Percentiles rank a stretch among this genome's conserved stretches.
phyloP scores from a whole-genome alignment of 2,329 filamentous ascomycete species.

The Lanzia echinophila region DNA sequence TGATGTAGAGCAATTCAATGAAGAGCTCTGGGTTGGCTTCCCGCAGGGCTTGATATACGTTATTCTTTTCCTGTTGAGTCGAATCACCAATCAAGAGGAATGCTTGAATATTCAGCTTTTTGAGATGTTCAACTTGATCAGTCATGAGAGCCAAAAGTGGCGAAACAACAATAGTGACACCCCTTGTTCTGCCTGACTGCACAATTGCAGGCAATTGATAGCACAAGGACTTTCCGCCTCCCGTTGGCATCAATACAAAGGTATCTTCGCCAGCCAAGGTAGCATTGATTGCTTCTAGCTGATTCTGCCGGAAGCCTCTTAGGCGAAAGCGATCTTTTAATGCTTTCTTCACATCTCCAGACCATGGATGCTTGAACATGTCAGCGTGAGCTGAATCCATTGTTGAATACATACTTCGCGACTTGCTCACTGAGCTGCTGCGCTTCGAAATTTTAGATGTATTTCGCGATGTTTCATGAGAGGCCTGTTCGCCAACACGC shows the following conservation, averaged over 20 bases:
- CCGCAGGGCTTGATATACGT: slow-evolving; percentile 60
- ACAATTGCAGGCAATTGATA: slow-evolving; percentile 92
- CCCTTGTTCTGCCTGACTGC: slow-evolving; percentile 69
- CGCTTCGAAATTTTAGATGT: slow-evolving; percentile 13
- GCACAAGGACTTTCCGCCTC: slow-evolving; percentile 92
- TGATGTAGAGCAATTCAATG: slow-evolving; percentile 84
- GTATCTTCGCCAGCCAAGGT: slow-evolving; percentile 81
- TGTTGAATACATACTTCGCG: slow-evolving; percentile 27
- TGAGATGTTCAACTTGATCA: slow-evolving; percentile 85
- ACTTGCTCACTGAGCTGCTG: neutral
- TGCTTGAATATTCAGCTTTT: slow-evolving; percentile 68
- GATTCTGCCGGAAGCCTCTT: slow-evolving; percentile 80
- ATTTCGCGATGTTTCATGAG: slow-evolving; percentile 17
- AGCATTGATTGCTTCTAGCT: slow-evolving; percentile 92
- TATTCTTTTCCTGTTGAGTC: slow-evolving; percentile 36
- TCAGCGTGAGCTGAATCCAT: slow-evolving; percentile 35
- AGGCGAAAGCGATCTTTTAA: slow-evolving; percentile 80
- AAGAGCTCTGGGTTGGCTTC: slow-evolving; percentile 63
- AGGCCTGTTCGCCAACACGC: slow-evolving; percentile 17
- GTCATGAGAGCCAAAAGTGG: slow-evolving; percentile 94
- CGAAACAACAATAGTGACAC: slow-evolving; percentile 91
- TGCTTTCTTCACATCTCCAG: slow-evolving; percentile 72
- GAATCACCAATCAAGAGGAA: slow-evolving; percentile 76
- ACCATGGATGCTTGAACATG: slow-evolving; percentile 70
- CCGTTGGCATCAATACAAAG: slow-evolving; percentile 96